These are phyloP conservation scores for Rhodamnia argentea DNA, from an alignment of 345 rosid species.

Conservation along the genomic window DNA sequence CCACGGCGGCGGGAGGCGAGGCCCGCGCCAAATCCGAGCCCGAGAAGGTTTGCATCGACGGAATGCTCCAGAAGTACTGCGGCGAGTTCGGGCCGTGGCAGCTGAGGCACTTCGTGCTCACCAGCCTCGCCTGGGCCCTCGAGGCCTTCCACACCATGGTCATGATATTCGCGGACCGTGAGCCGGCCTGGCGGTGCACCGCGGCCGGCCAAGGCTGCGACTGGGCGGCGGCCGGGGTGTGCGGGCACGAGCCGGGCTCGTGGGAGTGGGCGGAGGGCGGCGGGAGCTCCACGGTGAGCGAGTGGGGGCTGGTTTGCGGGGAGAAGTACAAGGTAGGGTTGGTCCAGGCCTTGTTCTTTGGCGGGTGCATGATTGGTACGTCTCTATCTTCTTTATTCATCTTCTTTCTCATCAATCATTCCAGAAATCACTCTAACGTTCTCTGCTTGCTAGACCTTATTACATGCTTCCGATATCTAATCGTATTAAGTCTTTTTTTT, in stretches of 20 bases:
- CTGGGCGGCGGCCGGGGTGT: slow-evolving; percentile 16
- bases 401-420: neutral
- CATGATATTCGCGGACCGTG: slow-evolving; percentile 83
- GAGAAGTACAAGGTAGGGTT: slow-evolving; percentile 76
- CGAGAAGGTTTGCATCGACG: slow-evolving; percentile 57
- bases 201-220: slow-evolving; percentile 24
- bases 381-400: neutral
- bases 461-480: neutral
- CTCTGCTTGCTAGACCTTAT: neutral
- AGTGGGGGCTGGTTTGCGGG: slow-evolving; percentile 79
- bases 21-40: slow-evolving; percentile 3
- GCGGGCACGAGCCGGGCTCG: slow-evolving; percentile 46
- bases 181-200: slow-evolving; percentile 47
- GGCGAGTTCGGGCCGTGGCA: slow-evolving; percentile 95
- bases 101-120: slow-evolving; percentile 65
- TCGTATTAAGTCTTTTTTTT: neutral
- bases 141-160: slow-evolving; percentile 96
- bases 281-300: slow-evolving; percentile 71
- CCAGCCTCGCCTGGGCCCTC: slow-evolving; percentile 82
- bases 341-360: slow-evolving; percentile 78
- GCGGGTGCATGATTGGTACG: slow-evolving; percentile 93
- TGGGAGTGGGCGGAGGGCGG: slow-evolving; percentile 65
- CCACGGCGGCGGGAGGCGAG: neutral
- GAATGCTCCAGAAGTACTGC: slow-evolving; percentile 64
- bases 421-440: neutral